phyloP scores from a whole-genome alignment of 495 filamentous ascomycete genomes.

The Trichocladium uniseriatum region DNA sequence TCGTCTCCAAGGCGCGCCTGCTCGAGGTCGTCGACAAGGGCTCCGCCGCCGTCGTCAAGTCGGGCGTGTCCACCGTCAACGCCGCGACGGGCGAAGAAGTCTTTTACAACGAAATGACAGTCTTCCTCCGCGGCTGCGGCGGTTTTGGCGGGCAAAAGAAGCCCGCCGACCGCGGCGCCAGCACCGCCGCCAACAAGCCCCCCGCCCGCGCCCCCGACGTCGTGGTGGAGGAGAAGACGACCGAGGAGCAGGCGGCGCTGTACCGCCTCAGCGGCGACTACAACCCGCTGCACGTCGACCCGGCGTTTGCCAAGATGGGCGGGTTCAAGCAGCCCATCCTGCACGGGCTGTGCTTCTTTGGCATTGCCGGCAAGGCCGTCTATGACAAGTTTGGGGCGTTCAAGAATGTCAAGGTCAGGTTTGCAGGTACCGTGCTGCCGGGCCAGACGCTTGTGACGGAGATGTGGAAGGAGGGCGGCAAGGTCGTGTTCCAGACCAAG shows the following conservation, averaged over 20 bases:
- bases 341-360: constrained; percentile 93
- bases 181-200: constrained; percentile 67
- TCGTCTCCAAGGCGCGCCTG: constrained; percentile 74
- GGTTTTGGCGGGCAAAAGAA: constrained; percentile 86
- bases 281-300: constrained; percentile 88
- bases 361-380: constrained; percentile 82
- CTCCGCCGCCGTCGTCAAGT: constrained; percentile 74
- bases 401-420: constrained; percentile 93
- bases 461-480: constrained; percentile 94
- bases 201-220: constrained; percentile 70
- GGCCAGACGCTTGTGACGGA: constrained; percentile 92
- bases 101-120: constrained; percentile 92
- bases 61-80: constrained; percentile 62
- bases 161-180: constrained; percentile 65
- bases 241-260: constrained; percentile 87
- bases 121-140: constrained; percentile 86
- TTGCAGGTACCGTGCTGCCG: constrained; percentile 84
- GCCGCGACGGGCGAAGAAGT: constrained; percentile 82
- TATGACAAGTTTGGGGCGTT: constrained; percentile 73
- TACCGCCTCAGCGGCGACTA: constrained; percentile 91
- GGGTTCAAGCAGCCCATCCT: constrained; percentile 94
- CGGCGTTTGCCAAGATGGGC: constrained; percentile 85
- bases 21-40: constrained; percentile 96
- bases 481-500: constrained; percentile 83
- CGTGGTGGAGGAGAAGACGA: constrained; percentile 81